Evolutionary conservation across 106 monocot genomes (phyloP).

Genomic region (Posidonia australis): DNA sequence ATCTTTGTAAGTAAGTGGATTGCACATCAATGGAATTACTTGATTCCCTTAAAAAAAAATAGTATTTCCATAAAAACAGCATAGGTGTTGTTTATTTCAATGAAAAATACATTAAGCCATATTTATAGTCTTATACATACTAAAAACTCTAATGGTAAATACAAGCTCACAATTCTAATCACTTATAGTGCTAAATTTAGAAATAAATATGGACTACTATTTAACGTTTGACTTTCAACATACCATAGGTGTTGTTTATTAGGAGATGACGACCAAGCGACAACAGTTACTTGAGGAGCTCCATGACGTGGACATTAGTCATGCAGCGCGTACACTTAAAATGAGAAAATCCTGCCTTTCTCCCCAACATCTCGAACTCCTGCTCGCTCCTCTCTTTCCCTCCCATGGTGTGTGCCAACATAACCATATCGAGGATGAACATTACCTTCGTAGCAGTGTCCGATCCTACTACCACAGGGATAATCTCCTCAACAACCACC

Average conservation of each 20-base stretch:
- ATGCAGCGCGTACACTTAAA: slow-evolving; percentile 20
- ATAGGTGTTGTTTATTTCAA: too few species aligned
- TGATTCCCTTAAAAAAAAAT: too few species aligned
- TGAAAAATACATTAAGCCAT: too few species aligned
- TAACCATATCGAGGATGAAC: slow-evolving; percentile 32
- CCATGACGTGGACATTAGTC: slow-evolving; percentile 17
- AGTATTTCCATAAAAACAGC: too few species aligned
- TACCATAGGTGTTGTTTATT: not conserved
- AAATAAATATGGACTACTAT: too few species aligned
- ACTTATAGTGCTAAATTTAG: too few species aligned
- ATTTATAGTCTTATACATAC: too few species aligned
- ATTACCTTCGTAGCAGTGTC: slow-evolving; percentile 12
- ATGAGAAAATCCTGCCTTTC: slow-evolving; percentile 31
- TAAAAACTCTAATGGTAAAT: too few species aligned
- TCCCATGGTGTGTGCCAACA: slow-evolving; percentile 41
- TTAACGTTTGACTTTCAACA: too few species aligned
- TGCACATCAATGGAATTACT: too few species aligned
- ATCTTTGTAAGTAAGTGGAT: too few species aligned
- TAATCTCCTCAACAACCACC: slow-evolving; percentile 34
- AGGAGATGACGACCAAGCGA: not conserved
- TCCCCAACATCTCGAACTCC: slow-evolving; percentile 36
- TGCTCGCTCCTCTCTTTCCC: slow-evolving; percentile 49
- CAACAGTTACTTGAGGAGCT: slow-evolving; percentile 12
- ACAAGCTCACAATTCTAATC: too few species aligned
- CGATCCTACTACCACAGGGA: slow-evolving; percentile 23